Percentiles rank a stretch among this genome's conserved stretches.
Evolutionary conservation across 2,329 filamentous ascomycete species (phyloP).

Genomic region (Aspergillus proliferans): DNA sequence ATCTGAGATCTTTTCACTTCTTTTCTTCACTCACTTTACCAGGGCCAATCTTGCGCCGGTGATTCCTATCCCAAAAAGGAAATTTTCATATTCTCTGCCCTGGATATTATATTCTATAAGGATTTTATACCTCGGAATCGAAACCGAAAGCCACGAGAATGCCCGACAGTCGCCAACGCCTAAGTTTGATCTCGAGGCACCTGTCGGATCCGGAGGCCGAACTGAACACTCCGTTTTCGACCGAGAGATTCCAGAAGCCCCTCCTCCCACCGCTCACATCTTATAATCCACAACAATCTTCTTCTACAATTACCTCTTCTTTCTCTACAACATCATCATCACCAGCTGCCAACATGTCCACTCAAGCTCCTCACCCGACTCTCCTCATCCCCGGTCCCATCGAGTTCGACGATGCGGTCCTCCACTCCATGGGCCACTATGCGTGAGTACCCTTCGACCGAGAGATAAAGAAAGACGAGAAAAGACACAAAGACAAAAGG

Average conservation of each 20-base stretch:
- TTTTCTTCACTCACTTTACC: too few relatives aligned
- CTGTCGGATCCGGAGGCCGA: conserved; percentile 52
- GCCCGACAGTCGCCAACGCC: conserved; percentile 31
- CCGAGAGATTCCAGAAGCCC: conserved; percentile 43
- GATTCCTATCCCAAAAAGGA: too few relatives aligned
- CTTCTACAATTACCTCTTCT: conserved; percentile 13
- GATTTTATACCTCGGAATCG: too few relatives aligned
- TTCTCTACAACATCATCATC: conserved; percentile 7
- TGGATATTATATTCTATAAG: too few relatives aligned
- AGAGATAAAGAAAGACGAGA: not conserved
- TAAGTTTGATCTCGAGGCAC: conserved; percentile 57
- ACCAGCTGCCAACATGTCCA: conserved; percentile 46
- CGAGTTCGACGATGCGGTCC: conserved; percentile 95
- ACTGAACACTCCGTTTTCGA: conserved; percentile 59
- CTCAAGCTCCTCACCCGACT: conserved; percentile 58
- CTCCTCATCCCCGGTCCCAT: conserved; percentile 96
- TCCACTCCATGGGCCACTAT: conserved; percentile 93
- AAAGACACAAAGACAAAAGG: not conserved
- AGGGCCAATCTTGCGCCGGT: too few relatives aligned
- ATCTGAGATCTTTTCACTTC: too few relatives aligned
- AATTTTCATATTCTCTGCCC: too few relatives aligned
- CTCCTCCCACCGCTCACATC: conserved; percentile 43
- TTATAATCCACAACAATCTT: conserved; percentile 39
- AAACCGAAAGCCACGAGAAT: too few relatives aligned
- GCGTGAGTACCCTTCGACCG: conserved; percentile 24